Evolutionary conservation across 306 rosid species (phyloP).

Genomic region (Dalbergia oliveri): DNA sequence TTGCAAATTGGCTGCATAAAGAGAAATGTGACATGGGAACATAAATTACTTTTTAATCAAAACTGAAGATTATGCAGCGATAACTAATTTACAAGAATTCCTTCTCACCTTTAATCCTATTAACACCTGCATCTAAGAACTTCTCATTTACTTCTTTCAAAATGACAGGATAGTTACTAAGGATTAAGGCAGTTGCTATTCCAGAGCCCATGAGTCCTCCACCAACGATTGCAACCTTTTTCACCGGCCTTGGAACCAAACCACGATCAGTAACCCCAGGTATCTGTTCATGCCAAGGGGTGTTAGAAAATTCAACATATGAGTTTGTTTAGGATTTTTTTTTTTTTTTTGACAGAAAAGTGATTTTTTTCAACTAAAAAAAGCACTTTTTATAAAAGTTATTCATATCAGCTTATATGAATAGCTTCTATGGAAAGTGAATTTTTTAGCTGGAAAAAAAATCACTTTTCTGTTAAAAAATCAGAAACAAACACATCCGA

Average conservation of each 20-base stretch:
- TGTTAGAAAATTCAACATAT: slow-evolving; percentile 20
- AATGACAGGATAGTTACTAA: slow-evolving; percentile 79
- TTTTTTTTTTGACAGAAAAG: not conserved
- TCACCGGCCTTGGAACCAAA: slow-evolving; percentile 75
- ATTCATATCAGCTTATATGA: no score
- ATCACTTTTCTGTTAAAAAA: no score
- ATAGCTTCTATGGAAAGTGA: no score
- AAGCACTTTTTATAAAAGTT: no score
- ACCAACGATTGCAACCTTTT: slow-evolving; percentile 89
- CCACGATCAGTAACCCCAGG: slow-evolving; percentile 93
- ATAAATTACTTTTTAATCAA: not conserved
- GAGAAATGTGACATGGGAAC: slow-evolving; percentile 38
- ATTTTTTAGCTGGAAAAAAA: no score
- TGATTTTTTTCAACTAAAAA: not conserved
- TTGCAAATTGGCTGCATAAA: slow-evolving; percentile 82
- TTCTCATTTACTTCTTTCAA: slow-evolving; percentile 91
- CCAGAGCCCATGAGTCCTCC: slow-evolving; percentile 99
- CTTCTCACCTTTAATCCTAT: slow-evolving; percentile 84
- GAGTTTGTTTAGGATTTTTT: no score
- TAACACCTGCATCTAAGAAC: slow-evolving; percentile 90
- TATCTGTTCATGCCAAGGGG: slow-evolving; percentile 63
- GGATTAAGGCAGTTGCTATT: slow-evolving; percentile 88
- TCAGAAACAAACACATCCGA: not conserved
- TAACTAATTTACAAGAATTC: slow-evolving; percentile 39
- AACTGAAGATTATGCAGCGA: slow-evolving; percentile 23